Base-by-base conservation (phyloP, 2,329 filamentous ascomycete genomes). In the Trichocomaceae sp. region DNA sequence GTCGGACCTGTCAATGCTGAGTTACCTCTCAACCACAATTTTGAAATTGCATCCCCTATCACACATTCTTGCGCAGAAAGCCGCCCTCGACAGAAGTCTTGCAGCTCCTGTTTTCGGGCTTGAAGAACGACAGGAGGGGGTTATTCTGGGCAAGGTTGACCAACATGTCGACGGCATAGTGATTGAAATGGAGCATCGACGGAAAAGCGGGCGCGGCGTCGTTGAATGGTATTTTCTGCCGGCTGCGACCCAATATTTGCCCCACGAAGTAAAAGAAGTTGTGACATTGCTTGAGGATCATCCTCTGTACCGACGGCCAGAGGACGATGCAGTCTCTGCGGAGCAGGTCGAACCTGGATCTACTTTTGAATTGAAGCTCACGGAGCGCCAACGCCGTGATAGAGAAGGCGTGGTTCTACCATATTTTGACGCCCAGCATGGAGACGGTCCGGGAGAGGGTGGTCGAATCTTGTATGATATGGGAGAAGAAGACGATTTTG, bases 381-480 rank as follows among this genome's bases (percentile, higher is more conserved):
- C 92, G 17, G 92, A 96, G 57, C 90, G 93, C 75, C 93, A 99
- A 75, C 82, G 87, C 63, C 79, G 80, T 60, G 92, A 95, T 50
- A 78, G 93, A 23, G 92, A 96, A 64, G 88, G 87, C 0, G 88
- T 99, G 8, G 88, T 97, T 41, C 69, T 97, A 70, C 93, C 93
- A 15, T 97, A 99, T 69, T 96, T 95, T 72, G 93, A 99, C 75
- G 93, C 93, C 22, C 93, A 99, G 78, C 88, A 84, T 52, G 86
- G 70, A 13, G 71, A 76, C 56, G 82, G 80, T 4, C 76, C 83
- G 0, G 91, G 91, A 0, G 90, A 95, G 64, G 92, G 93, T 4
- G 93, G 93, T 0, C 81, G 92, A 58, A 99, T 99, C 61, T 68
- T 99, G 65, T 99, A 99, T 69, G 92, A 97, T 63, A 95, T 97